Conservation (phyloP, 2,329 filamentous ascomycete genomes). For the Cryphonectria japonica region DNA sequence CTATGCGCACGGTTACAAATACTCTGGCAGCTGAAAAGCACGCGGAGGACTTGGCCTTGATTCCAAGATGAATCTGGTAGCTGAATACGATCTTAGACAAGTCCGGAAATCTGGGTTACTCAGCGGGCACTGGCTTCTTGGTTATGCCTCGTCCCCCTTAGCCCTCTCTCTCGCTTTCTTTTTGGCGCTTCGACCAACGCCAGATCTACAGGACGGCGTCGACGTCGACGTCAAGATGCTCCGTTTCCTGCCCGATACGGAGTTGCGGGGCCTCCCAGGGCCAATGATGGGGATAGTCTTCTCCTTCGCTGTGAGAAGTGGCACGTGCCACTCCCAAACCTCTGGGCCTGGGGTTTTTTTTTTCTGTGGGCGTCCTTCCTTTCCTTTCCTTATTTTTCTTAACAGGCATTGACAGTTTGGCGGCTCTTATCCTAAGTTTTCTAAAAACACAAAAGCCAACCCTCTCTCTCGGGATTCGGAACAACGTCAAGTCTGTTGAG, state of each 20-base stretch:
- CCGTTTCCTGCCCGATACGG: not conserved
- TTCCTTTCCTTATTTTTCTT: too few relatives aligned
- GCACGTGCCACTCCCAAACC: not conserved
- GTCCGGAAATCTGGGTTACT: not conserved
- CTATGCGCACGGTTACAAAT: not conserved
- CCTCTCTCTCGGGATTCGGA: not conserved
- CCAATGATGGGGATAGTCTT: not conserved
- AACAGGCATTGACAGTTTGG: not conserved
- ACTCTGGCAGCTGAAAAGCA: not conserved
- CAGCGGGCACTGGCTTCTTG: too few relatives aligned
- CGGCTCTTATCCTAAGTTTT: not conserved
- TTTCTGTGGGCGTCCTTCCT: too few relatives aligned
- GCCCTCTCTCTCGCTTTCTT: too few relatives aligned
- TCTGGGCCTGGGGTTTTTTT: not conserved
- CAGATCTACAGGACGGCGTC: not conserved
- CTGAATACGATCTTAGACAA: not conserved
- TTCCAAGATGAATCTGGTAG: not conserved
- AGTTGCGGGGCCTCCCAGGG: not conserved
- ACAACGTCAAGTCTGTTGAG: not conserved
- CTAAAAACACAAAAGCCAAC: not conserved
- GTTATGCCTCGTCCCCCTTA: not conserved
- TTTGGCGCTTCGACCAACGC: not conserved
- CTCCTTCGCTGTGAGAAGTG: not conserved
- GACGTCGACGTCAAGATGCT: not conserved
- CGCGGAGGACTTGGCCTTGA: not conserved